Conservation (phyloP, 129 eudicot species). For the Scalesia atractyloides region DNA sequence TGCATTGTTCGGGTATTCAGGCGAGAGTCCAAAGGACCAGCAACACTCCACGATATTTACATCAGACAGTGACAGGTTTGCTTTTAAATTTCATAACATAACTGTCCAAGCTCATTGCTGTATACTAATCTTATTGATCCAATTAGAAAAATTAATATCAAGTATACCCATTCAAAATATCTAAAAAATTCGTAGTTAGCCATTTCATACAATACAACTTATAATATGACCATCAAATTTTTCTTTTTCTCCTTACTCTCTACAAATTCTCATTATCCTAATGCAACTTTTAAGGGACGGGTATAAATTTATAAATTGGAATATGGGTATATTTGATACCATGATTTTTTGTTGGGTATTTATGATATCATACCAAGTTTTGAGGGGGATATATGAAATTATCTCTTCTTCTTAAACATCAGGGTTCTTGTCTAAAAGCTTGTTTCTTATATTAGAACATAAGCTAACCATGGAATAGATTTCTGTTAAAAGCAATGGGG, state of each 20-base stretch:
- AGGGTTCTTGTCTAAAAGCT: too few species aligned
- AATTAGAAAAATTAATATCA: not conserved
- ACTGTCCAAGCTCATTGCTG: not conserved
- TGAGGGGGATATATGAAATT: too few species aligned
- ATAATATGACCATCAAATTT: not conserved
- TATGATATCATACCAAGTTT: not conserved
- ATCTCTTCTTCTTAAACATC: too few species aligned
- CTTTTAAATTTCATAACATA: not conserved
- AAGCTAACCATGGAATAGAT: too few species aligned
- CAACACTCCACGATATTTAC: conserved; percentile 34
- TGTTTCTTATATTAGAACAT: too few species aligned
- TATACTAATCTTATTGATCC: not conserved
- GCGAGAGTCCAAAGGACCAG: conserved; percentile 40
- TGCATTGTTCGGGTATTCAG: conserved; percentile 83
- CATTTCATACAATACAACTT: not conserved
- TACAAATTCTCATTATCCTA: not conserved
- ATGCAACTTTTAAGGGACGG: not conserved
- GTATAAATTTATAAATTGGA: not conserved
- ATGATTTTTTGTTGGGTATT: not conserved
- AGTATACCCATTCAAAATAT: not conserved
- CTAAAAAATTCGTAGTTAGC: not conserved
- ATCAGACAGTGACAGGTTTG: conserved; percentile 58
- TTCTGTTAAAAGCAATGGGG: too few species aligned
- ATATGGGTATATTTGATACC: not conserved
- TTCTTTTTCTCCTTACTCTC: not conserved